Percentiles rank a stretch among this genome's conserved stretches.
Evolutionary conservation across 805 yeast species (phyloP).

Genomic region (Isabelozyma gotoi): DNA sequence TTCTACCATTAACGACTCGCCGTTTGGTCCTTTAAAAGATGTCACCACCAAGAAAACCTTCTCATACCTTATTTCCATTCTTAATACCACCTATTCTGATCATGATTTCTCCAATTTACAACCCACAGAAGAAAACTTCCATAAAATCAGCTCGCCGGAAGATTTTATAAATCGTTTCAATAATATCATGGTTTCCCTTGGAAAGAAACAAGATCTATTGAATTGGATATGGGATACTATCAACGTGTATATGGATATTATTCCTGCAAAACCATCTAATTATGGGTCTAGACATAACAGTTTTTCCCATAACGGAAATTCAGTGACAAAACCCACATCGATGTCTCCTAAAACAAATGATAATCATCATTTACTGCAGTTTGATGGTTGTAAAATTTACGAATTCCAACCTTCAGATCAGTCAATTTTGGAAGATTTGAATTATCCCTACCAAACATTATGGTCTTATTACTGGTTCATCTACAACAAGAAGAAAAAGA

Average conservation of each 20-base stretch:
- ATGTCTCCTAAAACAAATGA: not conserved
- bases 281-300: slow-evolving; percentile 27
- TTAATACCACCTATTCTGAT: slow-evolving; percentile 93
- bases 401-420: slow-evolving; percentile 62
- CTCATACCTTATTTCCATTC: slow-evolving; percentile 84
- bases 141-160: slow-evolving; percentile 32
- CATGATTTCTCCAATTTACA: slow-evolving; percentile 88
- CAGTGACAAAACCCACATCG: not conserved
- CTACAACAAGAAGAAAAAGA: slow-evolving; percentile 84
- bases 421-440: slow-evolving; percentile 60
- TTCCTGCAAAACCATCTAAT: slow-evolving; percentile 27
- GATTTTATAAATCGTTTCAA: slow-evolving; percentile 68
- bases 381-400: slow-evolving; percentile 57
- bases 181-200: slow-evolving; percentile 61
- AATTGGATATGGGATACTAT: slow-evolving; percentile 88
- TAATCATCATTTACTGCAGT: not conserved
- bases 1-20: slow-evolving; percentile 47
- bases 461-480: slow-evolving; percentile 91
- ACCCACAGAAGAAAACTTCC: slow-evolving; percentile 64
- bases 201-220: slow-evolving; percentile 39
- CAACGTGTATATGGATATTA: slow-evolving; percentile 75
- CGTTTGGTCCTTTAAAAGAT: slow-evolving; percentile 90
- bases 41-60: slow-evolving; percentile 86
- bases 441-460: slow-evolving; percentile 45
- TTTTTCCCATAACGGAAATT: slow-evolving; percentile 7